These are phyloP conservation scores for Xylariaceae sp. DNA, from an alignment of 2,329 filamentous ascomycete genomes.

Conservation along the genomic window DNA sequence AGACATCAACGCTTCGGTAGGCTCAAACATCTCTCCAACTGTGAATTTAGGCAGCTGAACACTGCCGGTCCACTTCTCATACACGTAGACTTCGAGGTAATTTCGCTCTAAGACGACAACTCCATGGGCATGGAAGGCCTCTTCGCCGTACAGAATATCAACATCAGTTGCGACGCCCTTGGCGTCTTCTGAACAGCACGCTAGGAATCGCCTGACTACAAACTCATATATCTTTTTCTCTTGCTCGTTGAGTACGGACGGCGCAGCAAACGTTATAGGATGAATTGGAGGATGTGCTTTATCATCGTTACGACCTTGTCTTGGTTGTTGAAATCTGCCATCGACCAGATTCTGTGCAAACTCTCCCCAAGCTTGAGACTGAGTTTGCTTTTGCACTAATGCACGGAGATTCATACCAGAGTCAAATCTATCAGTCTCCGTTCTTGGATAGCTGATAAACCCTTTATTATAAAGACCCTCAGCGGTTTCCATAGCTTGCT, in stretches of 20 bases:
- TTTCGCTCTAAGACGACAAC: conserved; percentile 86
- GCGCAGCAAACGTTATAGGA: conserved; percentile 82
- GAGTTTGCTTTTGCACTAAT: conserved; percentile 83
- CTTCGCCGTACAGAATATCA: conserved; percentile 81
- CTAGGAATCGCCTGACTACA: conserved; percentile 87
- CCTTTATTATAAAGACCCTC: conserved; percentile 91
- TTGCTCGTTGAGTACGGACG: conserved; percentile 65
- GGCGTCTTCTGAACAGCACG: conserved; percentile 94
- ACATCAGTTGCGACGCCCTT: conserved; percentile 85
- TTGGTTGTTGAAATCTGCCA: conserved; percentile 80
- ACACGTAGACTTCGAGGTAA: conserved; percentile 93
- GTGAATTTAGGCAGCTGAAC: conserved; percentile 80
- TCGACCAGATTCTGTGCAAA: conserved; percentile 79
- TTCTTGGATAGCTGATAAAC: conserved; percentile 96
- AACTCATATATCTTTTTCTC: conserved; percentile 90
- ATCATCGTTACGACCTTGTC: conserved; percentile 87
- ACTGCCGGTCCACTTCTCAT: conserved; percentile 94
- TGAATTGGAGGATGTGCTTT: conserved; percentile 98
- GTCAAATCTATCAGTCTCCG: conserved; percentile 96
- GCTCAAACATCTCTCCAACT: conserved; percentile 81
- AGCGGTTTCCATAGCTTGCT: conserved; percentile 86
- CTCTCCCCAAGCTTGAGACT: conserved; percentile 76
- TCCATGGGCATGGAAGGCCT: conserved; percentile 81
- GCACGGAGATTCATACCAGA: conserved; percentile 81
- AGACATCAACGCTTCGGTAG: conserved; percentile 84